Evolutionary conservation across 1,284 basidiomycete genomes (phyloP), one percentile per base, ranked within the genome.

Genomic region (Moesziomyces aphidis): DNA sequence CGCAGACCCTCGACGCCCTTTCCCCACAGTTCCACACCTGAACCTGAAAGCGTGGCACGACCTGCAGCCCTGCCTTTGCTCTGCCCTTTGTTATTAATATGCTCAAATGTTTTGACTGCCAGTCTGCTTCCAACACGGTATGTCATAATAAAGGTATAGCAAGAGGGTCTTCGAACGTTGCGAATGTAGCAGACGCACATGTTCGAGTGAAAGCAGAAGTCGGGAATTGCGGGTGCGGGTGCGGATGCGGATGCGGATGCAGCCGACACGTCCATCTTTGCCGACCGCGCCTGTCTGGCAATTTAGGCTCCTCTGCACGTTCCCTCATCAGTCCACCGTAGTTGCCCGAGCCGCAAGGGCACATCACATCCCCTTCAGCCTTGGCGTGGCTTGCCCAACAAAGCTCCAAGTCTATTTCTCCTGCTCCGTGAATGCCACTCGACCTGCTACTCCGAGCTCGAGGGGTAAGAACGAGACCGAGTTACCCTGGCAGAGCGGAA

Each of bases 251-350:
- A 51, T 50, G 54, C 31, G 34, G 43, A 9, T 58, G 60, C 65
- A 59, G 44, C 48, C 49, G 39, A 31, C 23, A 53, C 46, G 31
- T 61, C 57, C 34, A 55, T 49, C 56, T 48, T 53, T 52, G 50
- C 56, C 67, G 48, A 60, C 60, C 44, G 28, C 8, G 57, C 23
- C 42, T 61, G 42, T 15, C 39, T 51, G 49, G 47, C 21, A 44
- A 45, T 55, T 63, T 63, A 66, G 69, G 54, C 51, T 45, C 50
- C 60, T 51, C 60, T 50, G 63, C 69, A 72, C 69, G 69, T 72
- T 72, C 69, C 57, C 44, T 52, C 42, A 21, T 22, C 22, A 48
- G 45, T 42, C 22, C 44, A 51, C 62, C 52, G 56, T 28, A 39
- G 45, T 28, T 48, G 23, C 17, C 24, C 24, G n/a, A 24, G 8